Percentiles rank a stretch among this genome's conserved stretches.
Evolutionary conservation across 2,329 filamentous ascomycete species (phyloP).

Genomic region (Knufia petricola): DNA sequence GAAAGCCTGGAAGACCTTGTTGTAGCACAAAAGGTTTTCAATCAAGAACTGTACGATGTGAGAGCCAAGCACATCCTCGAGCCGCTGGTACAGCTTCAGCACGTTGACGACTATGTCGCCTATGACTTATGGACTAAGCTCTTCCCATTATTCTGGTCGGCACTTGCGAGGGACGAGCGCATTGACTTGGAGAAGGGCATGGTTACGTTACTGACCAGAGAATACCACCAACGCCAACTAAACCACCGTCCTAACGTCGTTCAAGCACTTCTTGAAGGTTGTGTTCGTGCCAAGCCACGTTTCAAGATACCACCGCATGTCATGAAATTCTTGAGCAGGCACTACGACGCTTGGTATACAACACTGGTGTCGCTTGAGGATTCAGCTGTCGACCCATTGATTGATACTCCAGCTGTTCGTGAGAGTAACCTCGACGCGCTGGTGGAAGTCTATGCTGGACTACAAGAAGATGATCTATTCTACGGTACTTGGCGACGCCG

Average conservation of each 20-base stretch:
- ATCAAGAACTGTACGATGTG: conserved; percentile 72
- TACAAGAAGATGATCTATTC: conserved; percentile 94
- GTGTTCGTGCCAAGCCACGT: conserved; percentile 70
- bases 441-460: conserved; percentile 79
- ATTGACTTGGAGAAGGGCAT: conserved; percentile 83
- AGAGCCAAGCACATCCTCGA: conserved; percentile 82
- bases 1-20: conserved; percentile 74
- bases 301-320: conserved; percentile 94
- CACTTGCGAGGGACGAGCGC: conserved; percentile 76
- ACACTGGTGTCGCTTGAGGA: conserved; percentile 84
- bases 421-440: conserved; percentile 95
- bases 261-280: conserved; percentile 80
- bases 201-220: conserved; percentile 82
- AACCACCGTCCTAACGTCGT: conserved; percentile 94
- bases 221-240: conserved; percentile 88
- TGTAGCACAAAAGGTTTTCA: conserved; percentile 69
- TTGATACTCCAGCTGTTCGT: conserved; percentile 72
- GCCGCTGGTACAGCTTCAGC: conserved; percentile 82
- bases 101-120: conserved; percentile 70
- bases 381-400: conserved; percentile 69
- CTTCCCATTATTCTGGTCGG: conserved; percentile 91
- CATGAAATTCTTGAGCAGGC: conserved; percentile 87
- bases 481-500: conserved; percentile 94
- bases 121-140: conserved; percentile 84
- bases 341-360: conserved; percentile 97